These are phyloP conservation scores for Colletotrichum sidae DNA, from an alignment of 2,329 filamentous ascomycete species.

Conservation along the genomic window DNA sequence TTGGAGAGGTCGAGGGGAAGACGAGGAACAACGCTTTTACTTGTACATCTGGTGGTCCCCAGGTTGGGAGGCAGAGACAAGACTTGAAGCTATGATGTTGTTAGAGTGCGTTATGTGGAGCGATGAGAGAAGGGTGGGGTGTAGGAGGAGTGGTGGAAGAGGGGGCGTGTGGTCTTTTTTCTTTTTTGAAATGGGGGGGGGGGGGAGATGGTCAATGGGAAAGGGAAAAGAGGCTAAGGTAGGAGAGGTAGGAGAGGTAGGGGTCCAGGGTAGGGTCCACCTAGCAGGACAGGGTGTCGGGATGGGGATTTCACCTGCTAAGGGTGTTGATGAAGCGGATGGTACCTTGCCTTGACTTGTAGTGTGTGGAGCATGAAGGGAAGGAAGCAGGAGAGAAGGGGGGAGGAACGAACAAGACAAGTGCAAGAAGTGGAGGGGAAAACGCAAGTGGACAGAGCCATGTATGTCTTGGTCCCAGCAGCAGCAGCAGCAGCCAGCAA, in stretches of 20 bases:
- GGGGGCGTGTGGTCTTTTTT: too few species aligned
- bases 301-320: conserved; percentile 24
- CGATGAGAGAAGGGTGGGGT: conserved; percentile 25
- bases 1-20: conserved; percentile 33
- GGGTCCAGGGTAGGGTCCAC: conserved; percentile 30
- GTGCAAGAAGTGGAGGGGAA: conserved; percentile 12
- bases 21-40: conserved; percentile 40
- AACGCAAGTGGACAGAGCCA: conserved; percentile 16
- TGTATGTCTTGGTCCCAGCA: conserved; percentile 2
- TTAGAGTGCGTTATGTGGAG: conserved; percentile 37
- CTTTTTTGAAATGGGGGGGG: background rate
- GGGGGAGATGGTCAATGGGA: conserved; percentile 2
- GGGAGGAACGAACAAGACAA: conserved; percentile 2
- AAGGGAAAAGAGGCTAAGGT: conserved; percentile 9
- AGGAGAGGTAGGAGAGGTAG: conserved; percentile 29
- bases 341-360: background rate
- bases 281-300: conserved; percentile 13
- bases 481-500: too few species aligned
- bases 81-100: conserved; percentile 39
- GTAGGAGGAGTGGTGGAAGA: background rate
- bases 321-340: background rate
- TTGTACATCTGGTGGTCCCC: conserved; percentile 38
- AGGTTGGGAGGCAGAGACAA: conserved; percentile 38
- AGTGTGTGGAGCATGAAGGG: conserved; percentile 2
- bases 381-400: conserved; percentile 8